These are phyloP conservation scores for Coemansia sp. DNA, from an alignment of 192 early-diverging fungal genomes.

Conservation along the genomic window DNA sequence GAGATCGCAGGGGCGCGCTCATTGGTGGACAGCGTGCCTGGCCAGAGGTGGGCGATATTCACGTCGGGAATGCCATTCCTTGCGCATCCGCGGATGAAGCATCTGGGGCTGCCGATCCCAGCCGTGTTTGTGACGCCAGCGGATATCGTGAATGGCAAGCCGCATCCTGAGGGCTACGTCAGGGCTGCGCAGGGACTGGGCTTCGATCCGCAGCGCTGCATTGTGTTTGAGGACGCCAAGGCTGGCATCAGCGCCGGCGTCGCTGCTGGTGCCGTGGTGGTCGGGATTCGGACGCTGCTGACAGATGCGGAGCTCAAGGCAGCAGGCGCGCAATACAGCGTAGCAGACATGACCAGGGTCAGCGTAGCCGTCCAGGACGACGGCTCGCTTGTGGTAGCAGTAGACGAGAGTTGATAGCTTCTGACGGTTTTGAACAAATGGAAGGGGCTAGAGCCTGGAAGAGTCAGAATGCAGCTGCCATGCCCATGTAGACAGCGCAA, in stretches of 20 bases:
- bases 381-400: constrained; percentile 9
- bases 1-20: constrained; percentile 20
- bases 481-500: constrained; percentile 27
- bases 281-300: constrained; percentile 24
- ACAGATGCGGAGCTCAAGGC: constrained; percentile 15
- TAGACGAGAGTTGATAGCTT: constrained; percentile 11
- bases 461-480: constrained; percentile 25
- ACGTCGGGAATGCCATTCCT: constrained; percentile 36
- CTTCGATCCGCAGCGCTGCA: constrained; percentile 7
- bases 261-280: constrained; percentile 14
- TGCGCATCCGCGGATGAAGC: constrained; percentile 27
- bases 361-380: not conserved
- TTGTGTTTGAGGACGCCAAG: constrained; percentile 45
- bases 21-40: constrained; percentile 8
- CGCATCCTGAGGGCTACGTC: constrained; percentile 32
- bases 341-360: constrained; percentile 37
- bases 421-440: too few species aligned
- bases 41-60: constrained; percentile 24
- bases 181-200: constrained; percentile 21
- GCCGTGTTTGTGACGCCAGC: constrained; percentile 26
- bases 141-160: constrained; percentile 29
- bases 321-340: constrained; percentile 28
- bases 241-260: constrained; percentile 20
- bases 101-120: constrained; percentile 19
- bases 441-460: too few species aligned